Conservation (phyloP, 1,284 basidiomycete genomes). For the Moesziomyces parantarcticus region DNA sequence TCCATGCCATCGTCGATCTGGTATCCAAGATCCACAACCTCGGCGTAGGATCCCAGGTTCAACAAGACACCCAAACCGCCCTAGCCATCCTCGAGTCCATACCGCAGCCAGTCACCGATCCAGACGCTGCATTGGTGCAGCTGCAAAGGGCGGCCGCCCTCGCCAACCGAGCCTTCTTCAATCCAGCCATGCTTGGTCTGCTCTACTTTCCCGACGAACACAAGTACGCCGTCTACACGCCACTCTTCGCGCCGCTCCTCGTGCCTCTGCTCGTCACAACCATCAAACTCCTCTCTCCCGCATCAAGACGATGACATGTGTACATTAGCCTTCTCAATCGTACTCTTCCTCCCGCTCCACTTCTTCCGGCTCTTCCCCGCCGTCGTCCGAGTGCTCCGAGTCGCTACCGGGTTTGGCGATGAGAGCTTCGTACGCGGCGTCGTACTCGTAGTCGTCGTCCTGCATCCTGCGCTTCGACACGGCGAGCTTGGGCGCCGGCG, state of each 20-base stretch:
- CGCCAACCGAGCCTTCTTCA: conserved; percentile 92
- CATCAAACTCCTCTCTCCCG: conserved; percentile 63
- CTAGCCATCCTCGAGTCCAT: conserved; percentile 31
- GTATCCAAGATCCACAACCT: conserved; percentile 59
- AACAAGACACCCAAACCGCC: conserved; percentile 26
- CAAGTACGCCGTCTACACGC: conserved; percentile 68
- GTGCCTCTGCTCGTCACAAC: conserved; percentile 83
- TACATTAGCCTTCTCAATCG: conserved; percentile 5
- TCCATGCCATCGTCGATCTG: conserved; percentile 54
- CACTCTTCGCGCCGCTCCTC: conserved; percentile 69
- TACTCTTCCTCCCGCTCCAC: conserved; percentile 11
- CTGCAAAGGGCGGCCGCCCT: conserved; percentile 77
- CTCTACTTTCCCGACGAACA: conserved; percentile 80
- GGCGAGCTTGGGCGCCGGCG: conserved; percentile 15
- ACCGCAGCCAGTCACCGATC: conserved; percentile 46
- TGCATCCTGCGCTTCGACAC: conserved; percentile 31
- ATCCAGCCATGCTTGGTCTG: conserved; percentile 92
- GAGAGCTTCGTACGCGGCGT: conserved; percentile 40
- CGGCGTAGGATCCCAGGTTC: conserved; percentile 54
- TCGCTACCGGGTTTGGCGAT: conserved; percentile 35
- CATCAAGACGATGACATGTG: background rate
- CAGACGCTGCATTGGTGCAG: conserved; percentile 72
- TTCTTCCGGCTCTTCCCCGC: background rate
- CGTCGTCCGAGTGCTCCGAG: conserved; percentile 3
- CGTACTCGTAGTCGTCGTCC: conserved; percentile 52